Base-by-base conservation (phyloP, 1,139 yeast species). In the Kurtzmaniella natalensis region DNA sequence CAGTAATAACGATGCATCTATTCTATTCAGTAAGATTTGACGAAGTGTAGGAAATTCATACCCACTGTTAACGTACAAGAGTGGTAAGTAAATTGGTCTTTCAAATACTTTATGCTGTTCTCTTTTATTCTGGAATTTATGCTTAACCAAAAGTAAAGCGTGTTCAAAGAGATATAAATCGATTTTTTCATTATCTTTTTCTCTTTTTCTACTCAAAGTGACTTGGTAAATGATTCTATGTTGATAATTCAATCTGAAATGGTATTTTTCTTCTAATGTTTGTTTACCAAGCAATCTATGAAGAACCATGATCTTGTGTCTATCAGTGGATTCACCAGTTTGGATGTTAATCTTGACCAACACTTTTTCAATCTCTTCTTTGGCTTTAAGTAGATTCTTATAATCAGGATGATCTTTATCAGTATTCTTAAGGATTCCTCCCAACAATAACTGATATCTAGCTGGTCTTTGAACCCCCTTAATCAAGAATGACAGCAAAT, bases 391-490 rank as follows among this genome's bases (percentile, higher is more conserved):
- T 38, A 92, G 66, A 45, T 80, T 77, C 39, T 77, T 79, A 47
- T 76, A 72, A 51, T 92, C 98, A 10, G 87, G 79, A 18, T 81
- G 76, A 25, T 76, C 84, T 10, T 82, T 82, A 35, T 72, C 76
- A 0, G 97, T 87, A 44, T 81, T 76, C 54, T 92, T 92, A 44
- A 86, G 66, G 22, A 94, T 85, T 26, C 94, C 94, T 37, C 79
- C 82, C 20, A 92, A 70, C 38, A 92, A 70, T 38, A 92, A 65
- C 44, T 95, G 96, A 57, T 94, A 92, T 46, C 97, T 72, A 8
- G 97, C 97, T 18, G 96, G 88, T 56, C 98, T 76, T 19, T 96
- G 92, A 3, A 95, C 92, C 35, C 97, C 97, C 51, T 92, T 94
- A 8, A 96, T 87, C 47, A 92, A 70, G 51, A 88, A 94, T 1